phyloP scores from a whole-genome alignment of 345 rosid species.

The Viola odorata region DNA sequence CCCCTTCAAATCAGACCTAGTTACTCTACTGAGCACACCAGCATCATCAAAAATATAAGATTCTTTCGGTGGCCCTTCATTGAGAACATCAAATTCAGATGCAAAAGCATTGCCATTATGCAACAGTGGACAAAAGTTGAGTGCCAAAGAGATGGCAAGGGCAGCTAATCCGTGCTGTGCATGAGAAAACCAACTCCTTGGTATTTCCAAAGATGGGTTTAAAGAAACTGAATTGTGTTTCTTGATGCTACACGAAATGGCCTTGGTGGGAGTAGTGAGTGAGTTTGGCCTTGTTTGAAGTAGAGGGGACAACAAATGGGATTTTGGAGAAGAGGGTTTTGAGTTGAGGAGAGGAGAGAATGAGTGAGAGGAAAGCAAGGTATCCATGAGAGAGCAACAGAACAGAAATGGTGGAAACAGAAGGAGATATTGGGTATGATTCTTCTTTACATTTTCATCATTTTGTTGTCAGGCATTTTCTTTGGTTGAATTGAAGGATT shows the following conservation, averaged over 20 bases:
- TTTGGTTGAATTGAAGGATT: constrained; percentile 15
- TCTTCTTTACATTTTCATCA: constrained; percentile 6
- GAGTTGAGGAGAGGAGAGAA: constrained; percentile 50
- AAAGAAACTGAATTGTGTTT: constrained; percentile 26
- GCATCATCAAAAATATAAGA: constrained; percentile 85
- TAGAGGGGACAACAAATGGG: constrained; percentile 26
- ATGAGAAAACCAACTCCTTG: constrained; percentile 46
- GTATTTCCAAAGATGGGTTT: constrained; percentile 26
- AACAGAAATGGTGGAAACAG: constrained; percentile 14
- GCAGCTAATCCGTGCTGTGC: constrained; percentile 83
- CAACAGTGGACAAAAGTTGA: constrained; percentile 61
- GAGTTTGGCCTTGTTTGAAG: constrained; percentile 39
- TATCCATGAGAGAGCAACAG: constrained; percentile 52
- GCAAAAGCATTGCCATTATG: constrained; percentile 55
- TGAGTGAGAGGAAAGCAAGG: constrained; percentile 56
- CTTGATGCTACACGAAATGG: constrained; percentile 37
- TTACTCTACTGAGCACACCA: constrained; percentile 85
- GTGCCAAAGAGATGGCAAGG: constrained; percentile 66
- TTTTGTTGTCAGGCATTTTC: constrained; percentile 10
- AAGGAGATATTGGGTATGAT: not conserved
- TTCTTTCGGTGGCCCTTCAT: constrained; percentile 83
- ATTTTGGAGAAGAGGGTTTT: constrained; percentile 31
- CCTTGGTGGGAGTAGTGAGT: constrained; percentile 33
- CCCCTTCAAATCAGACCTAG: constrained; percentile 71
- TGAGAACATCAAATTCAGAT: constrained; percentile 82